A percentile compares a stretch with the other conserved stretches of the same genome.
These are phyloP conservation scores for Nicotiana otophora DNA, from an alignment of 257 asterid genomes.

Conservation along the genomic window DNA sequence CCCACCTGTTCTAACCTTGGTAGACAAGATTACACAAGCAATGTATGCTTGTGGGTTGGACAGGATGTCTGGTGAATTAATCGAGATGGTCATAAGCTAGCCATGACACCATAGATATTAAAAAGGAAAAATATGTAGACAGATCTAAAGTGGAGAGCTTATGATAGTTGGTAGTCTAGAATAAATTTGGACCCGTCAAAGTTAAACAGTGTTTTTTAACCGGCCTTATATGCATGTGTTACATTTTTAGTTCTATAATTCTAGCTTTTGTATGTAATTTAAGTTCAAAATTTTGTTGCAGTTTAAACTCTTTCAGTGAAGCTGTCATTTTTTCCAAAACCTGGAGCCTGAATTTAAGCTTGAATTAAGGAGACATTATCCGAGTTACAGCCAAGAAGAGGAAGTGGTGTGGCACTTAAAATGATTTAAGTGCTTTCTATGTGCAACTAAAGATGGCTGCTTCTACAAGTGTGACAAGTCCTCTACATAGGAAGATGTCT, in stretches of 20 bases:
- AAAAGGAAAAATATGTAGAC: background rate
- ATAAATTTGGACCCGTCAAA: background rate
- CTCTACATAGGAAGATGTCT: slow-evolving; percentile 23
- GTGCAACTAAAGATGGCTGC: slow-evolving; percentile 24
- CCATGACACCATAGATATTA: background rate
- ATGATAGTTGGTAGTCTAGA: background rate
- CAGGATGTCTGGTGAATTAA: background rate
- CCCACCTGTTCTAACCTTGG: background rate
- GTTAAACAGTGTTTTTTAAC: background rate
- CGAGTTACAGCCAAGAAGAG: background rate
- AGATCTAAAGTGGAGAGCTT: background rate
- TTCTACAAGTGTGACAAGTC: slow-evolving; percentile 24
- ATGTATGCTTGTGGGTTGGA: background rate
- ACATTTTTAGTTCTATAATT: background rate
- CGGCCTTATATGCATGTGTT: background rate
- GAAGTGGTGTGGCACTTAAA: slow-evolving; percentile 1
- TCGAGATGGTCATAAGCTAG: background rate
- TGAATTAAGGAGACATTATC: background rate
- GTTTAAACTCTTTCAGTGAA: background rate
- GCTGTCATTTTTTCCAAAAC: background rate
- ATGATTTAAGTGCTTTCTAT: slow-evolving; percentile 2
- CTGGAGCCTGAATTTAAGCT: background rate
- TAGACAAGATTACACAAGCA: background rate
- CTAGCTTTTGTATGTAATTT: background rate
- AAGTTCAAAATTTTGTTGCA: background rate